Base-by-base conservation (phyloP, 2,329 filamentous ascomycete species). In the Pezicula rhizophila region DNA sequence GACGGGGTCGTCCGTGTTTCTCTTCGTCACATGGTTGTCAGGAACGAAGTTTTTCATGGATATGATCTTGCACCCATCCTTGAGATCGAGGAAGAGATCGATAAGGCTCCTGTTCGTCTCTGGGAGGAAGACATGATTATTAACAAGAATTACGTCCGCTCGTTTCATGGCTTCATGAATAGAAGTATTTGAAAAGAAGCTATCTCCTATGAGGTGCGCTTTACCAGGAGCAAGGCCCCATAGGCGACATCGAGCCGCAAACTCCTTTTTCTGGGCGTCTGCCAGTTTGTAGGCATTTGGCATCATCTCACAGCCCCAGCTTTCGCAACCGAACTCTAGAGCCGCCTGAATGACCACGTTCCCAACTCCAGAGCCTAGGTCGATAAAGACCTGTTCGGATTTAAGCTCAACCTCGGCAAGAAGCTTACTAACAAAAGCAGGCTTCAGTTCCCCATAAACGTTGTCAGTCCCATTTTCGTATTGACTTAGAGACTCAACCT, bases 231-330 rank as follows among this genome's bases (percentile, higher is more conserved):
- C 76, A 49, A 99, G 75, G 10, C 92, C 92, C 93, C 93, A 99
- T 18, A 96, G 80, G 43, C 84, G 82, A 60, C 89, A 92, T 33
- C 93, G 81, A n/a, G 87, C 82, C 49, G 77, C 75, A 59, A 99
- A 96, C 66, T 99, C 93, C 33, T 78, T 76, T 56, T 86, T 78
- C 67, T 97, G 93, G 23, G 83, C 77, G 23, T 86, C 81, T 7
- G 89, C 93, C 28, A 96, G 78, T 48, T 84, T 82, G 70, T 86
- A 91, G 2, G 91, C 89, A 52, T 93, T 95, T 49, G 85, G 78
- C 89, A 96, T 95, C 77, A 95, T 89, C 68, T 99, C 93, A 61
- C 92, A 96, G 25, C 93, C 93, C 85, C 90, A 96, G 67, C 87
- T 92, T 64, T 96, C 89, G 66, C 90, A 96, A 15, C 93, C 93